Percentiles rank a stretch among this genome's conserved stretches.
Conservation (phyloP, 2,329 filamentous ascomycete species). For the Botrytis elliptica region DNA sequence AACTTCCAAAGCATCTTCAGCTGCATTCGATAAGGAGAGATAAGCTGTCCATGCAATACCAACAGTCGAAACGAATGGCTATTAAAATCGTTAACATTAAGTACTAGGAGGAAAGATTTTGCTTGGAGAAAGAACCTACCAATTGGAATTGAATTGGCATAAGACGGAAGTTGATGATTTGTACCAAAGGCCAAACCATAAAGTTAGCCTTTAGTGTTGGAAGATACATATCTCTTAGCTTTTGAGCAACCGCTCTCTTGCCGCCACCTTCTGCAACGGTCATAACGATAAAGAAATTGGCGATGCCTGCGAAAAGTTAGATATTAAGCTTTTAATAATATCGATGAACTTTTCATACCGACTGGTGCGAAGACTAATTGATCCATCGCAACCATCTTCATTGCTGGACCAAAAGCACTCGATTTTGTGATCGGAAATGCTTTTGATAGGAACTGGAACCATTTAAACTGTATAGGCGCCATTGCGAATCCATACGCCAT, state of each 20-base stretch:
- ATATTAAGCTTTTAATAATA: neutral
- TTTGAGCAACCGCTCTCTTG: slow-evolving; percentile 71
- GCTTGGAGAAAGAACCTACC: slow-evolving; percentile 54
- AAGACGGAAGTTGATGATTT: slow-evolving; percentile 93
- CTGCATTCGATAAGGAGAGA: slow-evolving; percentile 84
- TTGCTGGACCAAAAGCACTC: slow-evolving; percentile 69
- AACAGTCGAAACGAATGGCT: slow-evolving; percentile 94
- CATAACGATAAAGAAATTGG: slow-evolving; percentile 92
- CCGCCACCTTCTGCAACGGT: slow-evolving; percentile 92
- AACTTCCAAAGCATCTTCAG: slow-evolving; percentile 51
- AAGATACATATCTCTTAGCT: slow-evolving; percentile 91
- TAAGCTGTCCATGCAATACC: slow-evolving; percentile 99
- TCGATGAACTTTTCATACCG: slow-evolving; percentile 48
- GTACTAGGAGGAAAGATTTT: slow-evolving; percentile 24
- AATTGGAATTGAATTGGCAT: slow-evolving; percentile 97
- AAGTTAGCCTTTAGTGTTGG: slow-evolving; percentile 96
- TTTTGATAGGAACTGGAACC: slow-evolving; percentile 83
- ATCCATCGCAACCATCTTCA: slow-evolving; percentile 90
- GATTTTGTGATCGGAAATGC: slow-evolving; percentile 83
- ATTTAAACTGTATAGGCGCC: slow-evolving; percentile 92
- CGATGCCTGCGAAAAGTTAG: slow-evolving; percentile 57
- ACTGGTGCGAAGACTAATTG: slow-evolving; percentile 91
- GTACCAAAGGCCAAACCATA: slow-evolving; percentile 90
- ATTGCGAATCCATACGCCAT: slow-evolving; percentile 97
- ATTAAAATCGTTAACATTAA: neutral